These are phyloP conservation scores for Linum lewisii DNA, from an alignment of 345 rosid genomes.

Conservation along the genomic window DNA sequence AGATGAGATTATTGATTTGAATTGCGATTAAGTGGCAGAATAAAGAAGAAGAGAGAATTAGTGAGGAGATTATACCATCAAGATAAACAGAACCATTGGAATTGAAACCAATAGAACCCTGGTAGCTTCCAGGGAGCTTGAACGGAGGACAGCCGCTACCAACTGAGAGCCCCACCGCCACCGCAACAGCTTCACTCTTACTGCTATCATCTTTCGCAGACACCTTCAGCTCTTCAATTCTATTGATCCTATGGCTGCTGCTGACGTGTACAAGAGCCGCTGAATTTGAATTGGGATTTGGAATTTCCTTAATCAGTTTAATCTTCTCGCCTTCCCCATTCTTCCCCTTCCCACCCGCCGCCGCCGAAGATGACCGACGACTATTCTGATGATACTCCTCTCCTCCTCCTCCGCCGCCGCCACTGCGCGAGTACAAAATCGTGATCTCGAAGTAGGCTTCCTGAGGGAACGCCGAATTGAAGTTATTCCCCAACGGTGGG, in stretches of 20 bases:
- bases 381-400: conserved; percentile 14
- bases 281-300: conserved; percentile 27
- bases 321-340: conserved; percentile 51
- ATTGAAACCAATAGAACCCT: conserved; percentile 78
- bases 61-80: conserved; percentile 44
- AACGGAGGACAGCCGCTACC: conserved; percentile 39
- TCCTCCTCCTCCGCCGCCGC: not conserved
- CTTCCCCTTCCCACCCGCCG: conserved; percentile 4
- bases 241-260: conserved; percentile 6
- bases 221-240: conserved; percentile 35
- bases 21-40: not conserved
- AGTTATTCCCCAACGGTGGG: conserved; percentile 48
- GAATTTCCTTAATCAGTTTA: conserved; percentile 46
- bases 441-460: conserved; percentile 92
- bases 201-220: conserved; percentile 23
- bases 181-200: conserved; percentile 25
- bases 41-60: not conserved
- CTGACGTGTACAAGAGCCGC: conserved; percentile 35
- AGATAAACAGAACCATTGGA: conserved; percentile 75
- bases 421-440: conserved; percentile 26
- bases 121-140: conserved; percentile 70
- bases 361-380: not conserved
- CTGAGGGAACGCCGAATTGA: conserved; percentile 61
- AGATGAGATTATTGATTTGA: too few species aligned
- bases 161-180: conserved; percentile 58